phyloP scores from a whole-genome alignment of 2,329 filamentous ascomycete genomes.

The Calonectria pteridis region DNA sequence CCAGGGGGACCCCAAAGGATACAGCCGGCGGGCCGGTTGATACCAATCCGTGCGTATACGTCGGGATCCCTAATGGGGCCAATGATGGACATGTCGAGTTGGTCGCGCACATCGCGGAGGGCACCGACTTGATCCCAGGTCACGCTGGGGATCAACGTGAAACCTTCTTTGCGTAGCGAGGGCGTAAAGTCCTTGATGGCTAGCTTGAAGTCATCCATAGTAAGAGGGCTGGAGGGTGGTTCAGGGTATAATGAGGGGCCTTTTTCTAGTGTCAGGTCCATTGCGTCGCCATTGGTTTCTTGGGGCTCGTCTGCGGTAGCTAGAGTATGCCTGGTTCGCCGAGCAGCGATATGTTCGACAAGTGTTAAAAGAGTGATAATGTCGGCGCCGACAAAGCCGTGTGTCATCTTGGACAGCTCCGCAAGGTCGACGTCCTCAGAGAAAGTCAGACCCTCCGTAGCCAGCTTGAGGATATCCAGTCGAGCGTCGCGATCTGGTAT shows the following conservation, averaged over 20 bases:
- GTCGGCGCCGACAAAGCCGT: conserved; percentile 94
- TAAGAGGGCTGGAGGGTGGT: conserved; percentile 26
- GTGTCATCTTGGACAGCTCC: conserved; percentile 83
- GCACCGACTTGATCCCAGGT: conserved; percentile 96
- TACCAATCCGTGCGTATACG: conserved; percentile 80
- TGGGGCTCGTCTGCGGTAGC: not conserved
- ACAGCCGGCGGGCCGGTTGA: conserved; percentile 85
- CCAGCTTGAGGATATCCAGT: conserved; percentile 80
- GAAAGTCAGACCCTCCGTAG: conserved; percentile 76
- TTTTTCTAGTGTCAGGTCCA: conserved; percentile 30
- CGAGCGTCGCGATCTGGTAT: conserved; percentile 85
- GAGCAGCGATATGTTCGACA: conserved; percentile 55
- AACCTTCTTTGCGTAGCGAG: conserved; percentile 89
- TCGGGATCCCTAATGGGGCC: conserved; percentile 88
- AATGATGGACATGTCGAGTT: conserved; percentile 88
- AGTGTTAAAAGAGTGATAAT: conserved; percentile 72
- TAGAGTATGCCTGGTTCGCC: conserved; percentile 45
- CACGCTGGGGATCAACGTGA: conserved; percentile 92
- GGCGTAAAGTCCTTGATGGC: conserved; percentile 74
- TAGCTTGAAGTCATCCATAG: conserved; percentile 72
- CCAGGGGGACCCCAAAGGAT: conserved; percentile 97
- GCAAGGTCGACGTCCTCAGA: conserved; percentile 79
- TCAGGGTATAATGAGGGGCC: conserved; percentile 5
- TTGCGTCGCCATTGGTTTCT: conserved; percentile 24
- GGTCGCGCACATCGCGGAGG: conserved; percentile 80